Conservation (phyloP, 306 rosid genomes). For the Cucurbita ficifolia region DNA sequence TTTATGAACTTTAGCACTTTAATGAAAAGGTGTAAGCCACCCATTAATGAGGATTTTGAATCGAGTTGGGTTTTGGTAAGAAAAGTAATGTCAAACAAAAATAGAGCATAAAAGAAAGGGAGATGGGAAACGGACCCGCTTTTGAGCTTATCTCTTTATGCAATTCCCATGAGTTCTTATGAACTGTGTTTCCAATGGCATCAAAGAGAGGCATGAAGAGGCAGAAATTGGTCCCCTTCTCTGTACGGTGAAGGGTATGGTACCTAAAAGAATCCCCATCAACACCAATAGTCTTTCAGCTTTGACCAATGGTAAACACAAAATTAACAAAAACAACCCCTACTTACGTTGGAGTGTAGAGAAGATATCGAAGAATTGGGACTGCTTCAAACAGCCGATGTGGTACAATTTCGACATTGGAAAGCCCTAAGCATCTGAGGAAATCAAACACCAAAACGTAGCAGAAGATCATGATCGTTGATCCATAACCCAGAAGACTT, state of each 20-base stretch:
- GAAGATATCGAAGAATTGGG: constrained; percentile 49
- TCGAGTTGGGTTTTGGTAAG: not conserved
- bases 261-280: constrained; percentile 36
- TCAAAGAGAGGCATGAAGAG: constrained; percentile 97
- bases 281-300: not conserved
- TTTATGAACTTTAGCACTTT: not conserved
- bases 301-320: not conserved
- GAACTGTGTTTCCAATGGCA: constrained; percentile 51
- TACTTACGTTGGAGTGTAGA: constrained; percentile 86
- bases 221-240: constrained; percentile 73
- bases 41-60: not conserved
- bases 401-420: constrained; percentile 62
- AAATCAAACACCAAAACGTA: constrained; percentile 56
- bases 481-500: constrained; percentile 54
- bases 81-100: no score
- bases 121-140: constrained; percentile 30
- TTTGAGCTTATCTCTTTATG: constrained; percentile 39
- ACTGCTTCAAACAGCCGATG: constrained; percentile 34
- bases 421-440: constrained; percentile 66
- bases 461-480: constrained; percentile 30
- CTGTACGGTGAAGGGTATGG: constrained; percentile 64
- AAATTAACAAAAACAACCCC: not conserved
- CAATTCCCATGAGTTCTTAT: constrained; percentile 56
- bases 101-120: not conserved
- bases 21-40: not conserved